Evolutionary conservation across 345 rosid species (phyloP), one percentile per base, ranked within the genome.

Genomic region (Aquilaria yunnanensis): DNA sequence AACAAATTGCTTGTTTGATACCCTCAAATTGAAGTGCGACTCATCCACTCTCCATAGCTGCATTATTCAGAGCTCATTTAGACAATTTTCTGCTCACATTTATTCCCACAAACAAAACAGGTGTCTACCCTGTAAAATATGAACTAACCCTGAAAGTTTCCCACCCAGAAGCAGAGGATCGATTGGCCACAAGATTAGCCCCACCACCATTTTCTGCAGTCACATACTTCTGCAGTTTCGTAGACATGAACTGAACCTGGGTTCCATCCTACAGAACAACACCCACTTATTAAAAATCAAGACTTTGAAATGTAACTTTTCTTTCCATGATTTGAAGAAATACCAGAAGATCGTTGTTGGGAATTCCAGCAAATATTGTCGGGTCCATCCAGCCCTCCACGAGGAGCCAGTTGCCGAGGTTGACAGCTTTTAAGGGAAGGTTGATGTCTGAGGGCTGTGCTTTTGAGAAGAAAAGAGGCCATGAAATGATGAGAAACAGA

Each of bases 261-360:
- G 78, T 61, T 64, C 81, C 83, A 71, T 79, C 80, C 83, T 79
- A 5, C 51, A 37, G 34, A 52, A 73, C 47, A 57, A 14, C 49
- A 34, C 31, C 47, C 57, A 14, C 49, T 33, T 2, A 5, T 6
- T 37, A 57, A 23, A 33, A 34, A 12, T 37, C n/a, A 47, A 29
- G 3, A 29, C 10, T 23, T 9, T 41, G 32, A 7, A 47, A 37
- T 14, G 8, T 53, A 37, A 37, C 43, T 37, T 37, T 37, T 37
- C 43, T 23, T 23, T 23, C 23, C 23, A 23, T 23, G 23, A 23
- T 23, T 23, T 23, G 9, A 46, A 6, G 6, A 12, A 5, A 2
- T 66, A 77, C 81, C 76, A 77, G 48, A 45, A 77, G 78, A 68
- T 77, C 78, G 0, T 59, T 71, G 75, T 74, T 77, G 37, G 65